Evolutionary conservation across 208 protist genomes (phyloP).

Genomic region (Trypanosoma congolense): DNA sequence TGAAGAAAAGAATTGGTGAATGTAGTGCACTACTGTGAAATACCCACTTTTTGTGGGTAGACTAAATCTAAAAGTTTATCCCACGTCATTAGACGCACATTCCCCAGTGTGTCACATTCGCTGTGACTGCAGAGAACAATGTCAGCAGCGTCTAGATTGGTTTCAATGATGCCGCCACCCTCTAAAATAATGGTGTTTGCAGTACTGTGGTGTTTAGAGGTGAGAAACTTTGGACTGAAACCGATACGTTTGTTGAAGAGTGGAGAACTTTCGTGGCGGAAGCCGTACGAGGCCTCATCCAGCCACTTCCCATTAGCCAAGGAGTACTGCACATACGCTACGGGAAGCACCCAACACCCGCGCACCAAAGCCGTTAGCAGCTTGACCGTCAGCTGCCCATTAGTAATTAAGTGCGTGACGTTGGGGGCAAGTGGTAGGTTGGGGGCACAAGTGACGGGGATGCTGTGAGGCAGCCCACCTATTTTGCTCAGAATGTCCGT

Average conservation of each 20-base stretch:
- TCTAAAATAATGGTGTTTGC: conserved; percentile 60
- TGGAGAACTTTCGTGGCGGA: conserved; percentile 75
- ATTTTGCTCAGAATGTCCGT: conserved; percentile 48
- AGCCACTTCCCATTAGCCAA: conserved; percentile 48
- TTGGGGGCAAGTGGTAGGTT: conserved; percentile 80
- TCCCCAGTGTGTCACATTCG: conserved; percentile 32
- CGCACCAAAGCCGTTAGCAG: conserved; percentile 78
- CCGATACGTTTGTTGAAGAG: conserved; percentile 60
- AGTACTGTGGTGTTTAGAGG: conserved; percentile 66
- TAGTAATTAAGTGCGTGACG: conserved; percentile 84
- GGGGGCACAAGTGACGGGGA: conserved; percentile 74
- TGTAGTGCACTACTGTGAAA: too few relatives aligned
- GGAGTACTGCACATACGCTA: conserved; percentile 69
- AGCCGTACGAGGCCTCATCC: conserved; percentile 68
- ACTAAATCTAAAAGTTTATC: conserved; percentile 78
- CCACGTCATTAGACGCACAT: conserved; percentile 52
- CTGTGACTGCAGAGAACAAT: conserved; percentile 72
- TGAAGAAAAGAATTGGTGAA: too few relatives aligned
- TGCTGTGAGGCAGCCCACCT: conserved; percentile 68
- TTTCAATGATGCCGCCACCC: conserved; percentile 59
- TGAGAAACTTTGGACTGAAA: conserved; percentile 60
- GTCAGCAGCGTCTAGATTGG: conserved; percentile 36
- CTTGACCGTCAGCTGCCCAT: conserved; percentile 84
- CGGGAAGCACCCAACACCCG: conserved; percentile 83
- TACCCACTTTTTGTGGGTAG: conserved; percentile 49